Evolutionary conservation across 495 filamentous ascomycete genomes (phyloP).

Genomic region (Podospora pseudocomata): DNA sequence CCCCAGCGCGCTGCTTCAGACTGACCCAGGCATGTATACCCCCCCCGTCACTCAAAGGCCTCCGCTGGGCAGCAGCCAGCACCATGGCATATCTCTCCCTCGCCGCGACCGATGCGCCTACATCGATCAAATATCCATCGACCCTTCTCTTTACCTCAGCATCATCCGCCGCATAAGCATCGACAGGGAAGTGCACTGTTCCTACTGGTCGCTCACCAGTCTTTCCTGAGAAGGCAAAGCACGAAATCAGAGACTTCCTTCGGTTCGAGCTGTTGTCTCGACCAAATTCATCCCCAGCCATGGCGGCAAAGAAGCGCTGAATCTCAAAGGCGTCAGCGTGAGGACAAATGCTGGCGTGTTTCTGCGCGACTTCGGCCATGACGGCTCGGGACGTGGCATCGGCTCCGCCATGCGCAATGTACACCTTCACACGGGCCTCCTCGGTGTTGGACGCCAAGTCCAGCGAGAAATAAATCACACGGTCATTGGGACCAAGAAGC

Average conservation of each 20-base stretch:
- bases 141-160: constrained; percentile 6
- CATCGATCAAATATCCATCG: neutral
- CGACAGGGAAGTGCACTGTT: constrained; percentile 7
- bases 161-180: constrained; percentile 2
- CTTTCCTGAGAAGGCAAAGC: constrained; percentile 5
- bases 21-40: constrained; percentile 25
- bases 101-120: neutral
- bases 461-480: constrained; percentile 17
- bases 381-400: constrained; percentile 6
- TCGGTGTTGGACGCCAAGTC: constrained; percentile 13
- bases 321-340: constrained; percentile 22
- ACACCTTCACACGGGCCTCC: constrained; percentile 19
- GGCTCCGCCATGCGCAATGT: constrained; percentile 16
- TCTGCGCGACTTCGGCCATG: constrained; percentile 16
- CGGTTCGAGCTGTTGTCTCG: neutral
- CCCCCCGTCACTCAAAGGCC: constrained; percentile 6
- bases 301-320: constrained; percentile 20
- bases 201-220: constrained; percentile 4
- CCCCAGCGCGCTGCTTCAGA: constrained; percentile 18
- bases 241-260: constrained; percentile 5
- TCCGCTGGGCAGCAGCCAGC: constrained; percentile 17
- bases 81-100: constrained; percentile 5
- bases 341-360: constrained; percentile 16
- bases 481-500: constrained; percentile 3
- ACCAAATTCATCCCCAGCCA: constrained; percentile 16